A percentile compares a stretch with the other conserved stretches of the same genome.
Conservation (phyloP, 2,329 filamentous ascomycete species). For the Exophiala sideris region DNA sequence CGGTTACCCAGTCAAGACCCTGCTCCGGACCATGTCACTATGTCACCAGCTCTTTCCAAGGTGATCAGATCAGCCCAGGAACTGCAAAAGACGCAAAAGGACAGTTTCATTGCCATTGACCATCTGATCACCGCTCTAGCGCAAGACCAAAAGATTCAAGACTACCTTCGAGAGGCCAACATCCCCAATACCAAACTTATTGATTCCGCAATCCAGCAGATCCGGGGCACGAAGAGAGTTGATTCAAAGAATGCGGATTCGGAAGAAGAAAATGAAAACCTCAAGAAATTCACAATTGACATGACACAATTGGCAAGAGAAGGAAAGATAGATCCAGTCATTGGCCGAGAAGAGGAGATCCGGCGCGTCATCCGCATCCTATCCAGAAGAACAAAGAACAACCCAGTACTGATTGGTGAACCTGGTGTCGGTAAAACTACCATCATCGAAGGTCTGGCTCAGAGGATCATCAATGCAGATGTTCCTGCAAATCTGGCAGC, state of each 20-base stretch:
- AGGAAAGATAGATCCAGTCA: constrained; percentile 94
- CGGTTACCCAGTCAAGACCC: constrained; percentile 92
- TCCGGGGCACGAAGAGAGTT: constrained; percentile 87
- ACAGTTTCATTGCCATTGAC: constrained; percentile 90
- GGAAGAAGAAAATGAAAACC: constrained; percentile 88
- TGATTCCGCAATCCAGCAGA: constrained; percentile 83
- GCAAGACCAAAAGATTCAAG: constrained; percentile 73
- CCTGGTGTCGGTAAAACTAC: constrained; percentile 98
- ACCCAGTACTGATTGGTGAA: constrained; percentile 95
- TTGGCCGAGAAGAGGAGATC: constrained; percentile 87
- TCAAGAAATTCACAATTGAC: constrained; percentile 97
- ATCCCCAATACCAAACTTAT: constrained; percentile 88
- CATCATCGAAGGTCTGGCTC: constrained; percentile 91
- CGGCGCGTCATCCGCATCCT: constrained; percentile 91
- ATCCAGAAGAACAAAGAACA: constrained; percentile 93
- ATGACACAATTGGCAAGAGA: constrained; percentile 96
- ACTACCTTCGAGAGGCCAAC: constrained; percentile 76
- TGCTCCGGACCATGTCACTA: constrained; percentile 80
- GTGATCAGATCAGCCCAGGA: constrained; percentile 82
- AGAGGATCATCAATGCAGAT: constrained; percentile 92
- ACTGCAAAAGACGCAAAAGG: constrained; percentile 94
- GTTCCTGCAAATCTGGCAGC: constrained; percentile 92
- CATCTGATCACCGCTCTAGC: constrained; percentile 83
- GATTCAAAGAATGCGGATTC: constrained; percentile 93
- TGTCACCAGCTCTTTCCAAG: constrained; percentile 77